phyloP scores from a whole-genome alignment of 1,139 yeast genomes.

The Yamadazyma songkhlaensis region DNA sequence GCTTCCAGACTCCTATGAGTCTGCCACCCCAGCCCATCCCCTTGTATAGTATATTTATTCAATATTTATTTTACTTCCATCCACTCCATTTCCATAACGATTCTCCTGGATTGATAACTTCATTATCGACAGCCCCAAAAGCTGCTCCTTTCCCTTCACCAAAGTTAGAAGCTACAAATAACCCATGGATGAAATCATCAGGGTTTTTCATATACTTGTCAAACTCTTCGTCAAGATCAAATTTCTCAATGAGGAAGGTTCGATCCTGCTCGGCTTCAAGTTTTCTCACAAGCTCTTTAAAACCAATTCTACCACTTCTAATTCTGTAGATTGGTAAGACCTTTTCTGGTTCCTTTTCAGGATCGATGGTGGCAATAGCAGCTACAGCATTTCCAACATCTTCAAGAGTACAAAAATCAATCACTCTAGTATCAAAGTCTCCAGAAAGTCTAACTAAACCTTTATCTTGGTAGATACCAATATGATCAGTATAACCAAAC shows the following conservation, averaged over 20 bases:
- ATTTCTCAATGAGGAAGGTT: slow-evolving; percentile 22
- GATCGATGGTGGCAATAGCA: slow-evolving; percentile 35
- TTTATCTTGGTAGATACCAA: no score
- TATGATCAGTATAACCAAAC: no score
- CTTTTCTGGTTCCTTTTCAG: no score
- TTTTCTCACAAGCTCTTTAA: slow-evolving; percentile 34
- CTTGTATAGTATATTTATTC: no score
- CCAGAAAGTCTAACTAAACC: no score
- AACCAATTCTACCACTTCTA: slow-evolving; percentile 38
- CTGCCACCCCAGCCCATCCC: no score
- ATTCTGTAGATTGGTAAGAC: slow-evolving; percentile 49
- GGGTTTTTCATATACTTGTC: neutral
- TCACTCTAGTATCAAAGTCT: no score
- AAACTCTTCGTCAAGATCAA: neutral
- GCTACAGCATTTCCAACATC: slow-evolving; percentile 53
- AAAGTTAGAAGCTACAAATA: slow-evolving; percentile 7
- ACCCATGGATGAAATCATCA: neutral
- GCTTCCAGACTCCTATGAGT: no score
- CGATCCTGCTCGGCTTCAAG: slow-evolving; percentile 42
- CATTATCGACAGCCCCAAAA: slow-evolving; percentile 38
- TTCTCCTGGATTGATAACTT: slow-evolving; percentile 54
- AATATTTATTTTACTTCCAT: neutral
- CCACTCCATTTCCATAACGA: slow-evolving; percentile 50
- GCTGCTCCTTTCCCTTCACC: slow-evolving; percentile 40
- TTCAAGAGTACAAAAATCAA: slow-evolving; percentile 1